Evolutionary conservation across 2,329 filamentous ascomycete genomes (phyloP), one percentile per base, ranked within the genome.

Genomic region (Aschersonia sp.): DNA sequence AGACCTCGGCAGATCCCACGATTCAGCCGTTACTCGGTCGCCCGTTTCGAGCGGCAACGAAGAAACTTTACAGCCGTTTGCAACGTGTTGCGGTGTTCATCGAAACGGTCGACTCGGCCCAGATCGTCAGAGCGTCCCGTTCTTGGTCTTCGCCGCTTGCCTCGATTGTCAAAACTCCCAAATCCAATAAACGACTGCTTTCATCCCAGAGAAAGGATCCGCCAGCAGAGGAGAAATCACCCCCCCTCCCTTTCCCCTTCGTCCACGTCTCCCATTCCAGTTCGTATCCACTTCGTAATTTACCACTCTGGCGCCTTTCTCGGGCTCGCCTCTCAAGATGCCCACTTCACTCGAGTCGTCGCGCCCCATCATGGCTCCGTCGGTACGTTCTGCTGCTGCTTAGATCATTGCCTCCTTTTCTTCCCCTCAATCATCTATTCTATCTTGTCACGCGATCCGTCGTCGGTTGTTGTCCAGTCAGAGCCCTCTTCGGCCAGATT

Each of bases 361-460:
- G 47, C 74, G 75, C 59, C 76, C 76, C 56, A 79, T 79, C 61
- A 78, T 79, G 76, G 74, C 74, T 50, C 71, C 74, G 44, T 79
- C 76, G 58, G 76, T 79, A 76, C 48, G 76, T 75, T 51, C 47
- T 47, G 45, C 50, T 51, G 37, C 43, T 46, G 44, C 47, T 44
- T 32, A 49, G 45, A 52, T 44, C 41, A 44, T 22, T 22, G 22
- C 47, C 47, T 12, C 44, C 41, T 35, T 44, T 45, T 39, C 41
- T 41, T 47, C 35, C 30, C 43, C 42, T 46, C 48, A 43, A 48
- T 45, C 29, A 41, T 4, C 32, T 47, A 30, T n/a, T 9, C 31
- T 6, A 39, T 22, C 42, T 44, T 9, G 41, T 48, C 32, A 43
- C 48, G 44, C 41, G 45, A 32, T 11, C 29, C 22, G 22, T 22